phyloP scores from a whole-genome alignment of 306 rosid genomes.

The Trifolium fragiferum region DNA sequence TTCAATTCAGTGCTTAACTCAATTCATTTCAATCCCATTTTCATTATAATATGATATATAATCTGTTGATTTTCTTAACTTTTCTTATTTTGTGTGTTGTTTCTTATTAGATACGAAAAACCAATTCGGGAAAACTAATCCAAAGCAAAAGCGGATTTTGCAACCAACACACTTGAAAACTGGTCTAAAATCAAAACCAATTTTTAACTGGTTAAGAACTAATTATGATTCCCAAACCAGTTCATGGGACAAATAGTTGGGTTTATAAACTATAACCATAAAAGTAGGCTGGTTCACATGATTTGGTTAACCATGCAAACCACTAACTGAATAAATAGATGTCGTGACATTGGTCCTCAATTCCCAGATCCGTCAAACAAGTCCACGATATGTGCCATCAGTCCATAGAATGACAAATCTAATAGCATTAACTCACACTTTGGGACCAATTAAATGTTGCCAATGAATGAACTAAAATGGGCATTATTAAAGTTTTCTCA shows the following conservation, averaged over 20 bases:
- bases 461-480: not conserved
- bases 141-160: too few relatives aligned
- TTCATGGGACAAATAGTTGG: not conserved
- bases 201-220: too few relatives aligned
- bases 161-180: too few relatives aligned
- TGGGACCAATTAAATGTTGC: not conserved
- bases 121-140: too few relatives aligned
- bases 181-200: too few relatives aligned
- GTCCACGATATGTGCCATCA: not conserved
- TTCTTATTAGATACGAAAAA: too few relatives aligned
- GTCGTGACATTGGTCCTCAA: not conserved
- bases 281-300: not conserved
- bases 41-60: too few relatives aligned
- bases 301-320: too few relatives aligned
- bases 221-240: not conserved
- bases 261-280: not conserved
- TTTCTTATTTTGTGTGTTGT: too few relatives aligned
- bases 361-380: not conserved
- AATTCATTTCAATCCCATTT: too few relatives aligned
- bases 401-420: not conserved
- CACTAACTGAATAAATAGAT: not conserved
- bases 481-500: conserved; percentile 12
- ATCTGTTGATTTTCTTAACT: too few relatives aligned
- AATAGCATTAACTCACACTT: not conserved
- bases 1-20: too few relatives aligned